These are phyloP conservation scores for Chalciporus pseudorubinellus DNA, from an alignment of 768 basidiomycete species.

Conservation along the genomic window DNA sequence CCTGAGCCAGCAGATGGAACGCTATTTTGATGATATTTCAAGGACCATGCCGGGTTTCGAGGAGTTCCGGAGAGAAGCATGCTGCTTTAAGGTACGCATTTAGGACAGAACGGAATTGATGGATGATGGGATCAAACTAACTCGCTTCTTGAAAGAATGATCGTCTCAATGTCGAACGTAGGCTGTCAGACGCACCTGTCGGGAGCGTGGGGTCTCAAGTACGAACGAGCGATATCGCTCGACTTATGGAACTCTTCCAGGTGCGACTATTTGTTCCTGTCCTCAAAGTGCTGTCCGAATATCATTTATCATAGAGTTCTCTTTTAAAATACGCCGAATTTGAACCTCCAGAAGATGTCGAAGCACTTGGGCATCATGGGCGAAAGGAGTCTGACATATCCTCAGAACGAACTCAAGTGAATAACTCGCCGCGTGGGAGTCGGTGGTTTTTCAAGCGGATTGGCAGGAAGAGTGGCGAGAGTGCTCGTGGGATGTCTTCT, in stretches of 20 bases:
- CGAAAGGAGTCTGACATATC: slow-evolving; percentile 33
- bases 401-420: slow-evolving; percentile 45
- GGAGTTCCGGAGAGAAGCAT: slow-evolving; percentile 71
- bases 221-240: slow-evolving; percentile 75
- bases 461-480: slow-evolving; percentile 23
- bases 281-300: neutral
- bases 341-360: slow-evolving; percentile 38
- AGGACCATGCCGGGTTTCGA: slow-evolving; percentile 59
- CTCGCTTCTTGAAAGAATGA: slow-evolving; percentile 53
- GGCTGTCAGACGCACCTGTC: slow-evolving; percentile 45
- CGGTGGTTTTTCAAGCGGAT: slow-evolving; percentile 30
- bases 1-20: slow-evolving; percentile 78
- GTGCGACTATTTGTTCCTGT: slow-evolving; percentile 31
- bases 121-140: slow-evolving; percentile 1
- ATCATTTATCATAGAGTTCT: slow-evolving; percentile 45
- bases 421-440: slow-evolving; percentile 28
- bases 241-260: slow-evolving; percentile 85
- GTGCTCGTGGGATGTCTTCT: slow-evolving; percentile 34
- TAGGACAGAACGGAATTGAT: neutral
- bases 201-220: slow-evolving; percentile 48
- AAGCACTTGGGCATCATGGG: slow-evolving; percentile 20
- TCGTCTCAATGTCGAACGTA: slow-evolving; percentile 67
- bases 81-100: slow-evolving; percentile 67
- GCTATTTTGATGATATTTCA: slow-evolving; percentile 69
- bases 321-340: slow-evolving; percentile 75